phyloP scores from a whole-genome alignment of 148 eudicot genomes.

The Salicornia ramosissima region DNA sequence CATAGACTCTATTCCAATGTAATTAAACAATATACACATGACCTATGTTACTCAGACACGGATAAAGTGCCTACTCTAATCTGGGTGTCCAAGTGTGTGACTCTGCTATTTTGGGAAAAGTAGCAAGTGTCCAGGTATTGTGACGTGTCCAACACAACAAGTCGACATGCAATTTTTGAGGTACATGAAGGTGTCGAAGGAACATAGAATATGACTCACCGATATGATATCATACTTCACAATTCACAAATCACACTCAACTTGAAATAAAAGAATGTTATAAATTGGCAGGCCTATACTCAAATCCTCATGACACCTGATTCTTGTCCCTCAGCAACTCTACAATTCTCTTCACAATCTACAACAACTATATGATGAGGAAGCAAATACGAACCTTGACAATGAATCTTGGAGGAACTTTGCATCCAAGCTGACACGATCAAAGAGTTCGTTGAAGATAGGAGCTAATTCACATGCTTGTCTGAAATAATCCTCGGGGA shows the following conservation, averaged over 20 bases:
- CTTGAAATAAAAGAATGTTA: background rate
- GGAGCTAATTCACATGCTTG: constrained; percentile 94
- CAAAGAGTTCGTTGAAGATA: constrained; percentile 87
- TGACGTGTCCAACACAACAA: too few species aligned
- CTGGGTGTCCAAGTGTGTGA: too few species aligned
- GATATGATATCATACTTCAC: background rate
- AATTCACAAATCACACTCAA: too few species aligned
- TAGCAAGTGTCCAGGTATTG: too few species aligned
- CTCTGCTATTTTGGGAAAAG: too few species aligned
- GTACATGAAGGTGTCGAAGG: too few species aligned
- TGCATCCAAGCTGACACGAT: constrained; percentile 90
- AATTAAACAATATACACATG: background rate
- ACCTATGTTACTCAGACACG: too few species aligned
- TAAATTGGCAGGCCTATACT: background rate
- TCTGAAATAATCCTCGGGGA: constrained; percentile 60
- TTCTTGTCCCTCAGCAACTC: background rate
- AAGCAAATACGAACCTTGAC: constrained; percentile 54
- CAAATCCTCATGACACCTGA: background rate
- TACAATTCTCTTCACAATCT: background rate
- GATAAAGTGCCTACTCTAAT: too few species aligned
- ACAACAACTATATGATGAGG: background rate
- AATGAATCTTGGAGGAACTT: constrained; percentile 79
- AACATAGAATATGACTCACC: background rate
- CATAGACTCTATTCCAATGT: background rate
- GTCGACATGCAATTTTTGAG: too few species aligned